Evolutionary conservation across 1,284 basidiomycete species (phyloP), one percentile per base, ranked within the genome.

Genomic region (Coniophora puteana): DNA sequence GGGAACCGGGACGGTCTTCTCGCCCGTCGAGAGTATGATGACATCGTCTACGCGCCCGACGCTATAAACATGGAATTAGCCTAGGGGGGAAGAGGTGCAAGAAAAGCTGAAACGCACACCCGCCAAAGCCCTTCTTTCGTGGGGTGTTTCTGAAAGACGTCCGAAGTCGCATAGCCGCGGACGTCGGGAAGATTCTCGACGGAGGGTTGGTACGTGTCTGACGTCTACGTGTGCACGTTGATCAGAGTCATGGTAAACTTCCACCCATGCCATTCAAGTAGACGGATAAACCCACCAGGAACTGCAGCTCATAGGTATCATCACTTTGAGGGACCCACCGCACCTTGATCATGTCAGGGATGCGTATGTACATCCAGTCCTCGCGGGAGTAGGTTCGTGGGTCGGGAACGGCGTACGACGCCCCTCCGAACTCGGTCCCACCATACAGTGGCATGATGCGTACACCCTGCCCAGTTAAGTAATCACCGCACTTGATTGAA

Each of bases 121-220:
- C 59, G 69, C 57, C 45, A 62, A 3, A 60, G 16, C 4, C 48
- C 47, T 18, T 48, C 38, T 2, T 62, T 54, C 6, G 57, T 57
- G 2, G 65, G 64, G 36, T 67, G 65, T 12, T 49, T 49, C 29
- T 49, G 36, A 26, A 55, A 68, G 5, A 55, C 41, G 36, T 68
- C 67, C 5, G 53, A 54, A 12, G 56, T 64, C 6, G 59, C 54
- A 38, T 66, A 68, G 6, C 65, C 67, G 28, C 44, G 46, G 8
- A 50, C 47, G 26, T 66, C 58, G 1, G 50, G 44, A 4, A 68
- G 20, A 34, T 68, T 67, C 25, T 58, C 54, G 11, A 63, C 46
- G 3, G 53, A 43, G 4, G 51, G 43, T 12, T 50, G 49, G 39
- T 61, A 53, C 2, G 38, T 57, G 18, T 28, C 36, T 38, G 16